Evolutionary conservation across 176 grass and related monocot species (phyloP).

Genomic region (Tillandsia fasciculata): DNA sequence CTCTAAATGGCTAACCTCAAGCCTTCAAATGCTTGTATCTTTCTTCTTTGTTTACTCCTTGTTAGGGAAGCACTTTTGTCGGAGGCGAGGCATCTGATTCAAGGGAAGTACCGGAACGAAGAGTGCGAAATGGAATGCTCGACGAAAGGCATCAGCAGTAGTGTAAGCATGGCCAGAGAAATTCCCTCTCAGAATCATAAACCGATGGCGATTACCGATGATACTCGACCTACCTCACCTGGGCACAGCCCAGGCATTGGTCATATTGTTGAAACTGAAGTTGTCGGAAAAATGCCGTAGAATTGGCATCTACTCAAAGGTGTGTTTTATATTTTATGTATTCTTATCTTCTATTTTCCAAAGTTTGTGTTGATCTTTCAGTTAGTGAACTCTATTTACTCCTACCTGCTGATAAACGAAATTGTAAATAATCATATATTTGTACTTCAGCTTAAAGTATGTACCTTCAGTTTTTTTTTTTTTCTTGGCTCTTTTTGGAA

Average conservation of each 20-base stretch:
- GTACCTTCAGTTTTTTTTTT: no score
- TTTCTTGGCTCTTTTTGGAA: no score
- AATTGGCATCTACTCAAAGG: no score
- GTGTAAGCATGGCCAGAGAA: not conserved
- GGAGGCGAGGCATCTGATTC: constrained; percentile 8
- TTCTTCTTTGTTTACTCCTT: constrained; percentile 19
- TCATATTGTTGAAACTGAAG: constrained; percentile 20
- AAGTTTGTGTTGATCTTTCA: no score
- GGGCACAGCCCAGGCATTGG: constrained; percentile 67
- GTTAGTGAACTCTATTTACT: no score
- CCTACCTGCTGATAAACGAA: no score
- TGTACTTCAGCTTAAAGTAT: no score
- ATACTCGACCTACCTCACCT: constrained; percentile 32
- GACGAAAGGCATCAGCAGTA: not conserved
- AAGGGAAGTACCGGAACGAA: not conserved
- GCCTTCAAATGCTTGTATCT: not conserved
- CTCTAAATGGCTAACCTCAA: constrained; percentile 20
- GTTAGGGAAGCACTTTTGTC: not conserved
- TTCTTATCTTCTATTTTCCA: no score
- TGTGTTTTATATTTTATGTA: no score
- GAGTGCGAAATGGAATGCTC: not conserved
- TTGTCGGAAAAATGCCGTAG: constrained; percentile 7
- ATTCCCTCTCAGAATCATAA: not conserved
- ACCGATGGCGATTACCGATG: constrained; percentile 17
- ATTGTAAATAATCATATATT: no score